Evolutionary conservation across 768 basidiomycete species (phyloP).

Genomic region (Boletus sp.): DNA sequence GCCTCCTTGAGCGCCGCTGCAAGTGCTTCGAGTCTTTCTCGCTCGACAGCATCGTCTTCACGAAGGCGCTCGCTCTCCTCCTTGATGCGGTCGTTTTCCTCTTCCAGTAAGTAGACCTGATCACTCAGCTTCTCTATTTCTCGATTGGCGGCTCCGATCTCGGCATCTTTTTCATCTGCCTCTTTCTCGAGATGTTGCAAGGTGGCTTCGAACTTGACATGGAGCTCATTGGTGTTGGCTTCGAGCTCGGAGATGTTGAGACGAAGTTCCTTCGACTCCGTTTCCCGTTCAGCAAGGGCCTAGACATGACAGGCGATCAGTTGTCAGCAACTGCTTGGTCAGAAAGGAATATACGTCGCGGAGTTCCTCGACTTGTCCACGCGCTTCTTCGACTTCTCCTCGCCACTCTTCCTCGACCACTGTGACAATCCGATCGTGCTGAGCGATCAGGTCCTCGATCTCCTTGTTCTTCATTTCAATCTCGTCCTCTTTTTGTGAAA

Average conservation of each 20-base stretch:
- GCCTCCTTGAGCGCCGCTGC: slow-evolving; percentile 80
- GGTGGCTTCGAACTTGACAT: slow-evolving; percentile 69
- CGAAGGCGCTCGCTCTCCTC: slow-evolving; percentile 66
- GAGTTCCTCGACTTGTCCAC: slow-evolving; percentile 75
- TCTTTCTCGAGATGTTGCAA: slow-evolving; percentile 76
- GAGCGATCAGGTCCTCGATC: slow-evolving; percentile 71
- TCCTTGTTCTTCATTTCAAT: slow-evolving; percentile 74
- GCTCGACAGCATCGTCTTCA: slow-evolving; percentile 73
- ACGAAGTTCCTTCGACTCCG: slow-evolving; percentile 71
- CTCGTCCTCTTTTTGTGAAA: slow-evolving; percentile 86
- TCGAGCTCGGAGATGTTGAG: slow-evolving; percentile 75
- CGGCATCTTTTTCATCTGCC: slow-evolving; percentile 73
- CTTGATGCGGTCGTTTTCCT: slow-evolving; percentile 73
- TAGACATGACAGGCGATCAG: slow-evolving; percentile 25
- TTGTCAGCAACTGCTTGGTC: background rate
- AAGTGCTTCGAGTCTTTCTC: slow-evolving; percentile 64
- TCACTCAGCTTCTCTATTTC: slow-evolving; percentile 81
- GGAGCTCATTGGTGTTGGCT: slow-evolving; percentile 63
- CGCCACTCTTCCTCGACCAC: slow-evolving; percentile 83
- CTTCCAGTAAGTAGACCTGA: slow-evolving; percentile 80
- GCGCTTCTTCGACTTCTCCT: slow-evolving; percentile 80
- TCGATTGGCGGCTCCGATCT: slow-evolving; percentile 67
- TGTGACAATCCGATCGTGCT: slow-evolving; percentile 69
- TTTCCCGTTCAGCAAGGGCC: slow-evolving; percentile 76
- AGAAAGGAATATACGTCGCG: slow-evolving; percentile 50